Base-by-base conservation (phyloP, 495 filamentous ascomycete genomes). In the Pseudevernia furfuracea region DNA sequence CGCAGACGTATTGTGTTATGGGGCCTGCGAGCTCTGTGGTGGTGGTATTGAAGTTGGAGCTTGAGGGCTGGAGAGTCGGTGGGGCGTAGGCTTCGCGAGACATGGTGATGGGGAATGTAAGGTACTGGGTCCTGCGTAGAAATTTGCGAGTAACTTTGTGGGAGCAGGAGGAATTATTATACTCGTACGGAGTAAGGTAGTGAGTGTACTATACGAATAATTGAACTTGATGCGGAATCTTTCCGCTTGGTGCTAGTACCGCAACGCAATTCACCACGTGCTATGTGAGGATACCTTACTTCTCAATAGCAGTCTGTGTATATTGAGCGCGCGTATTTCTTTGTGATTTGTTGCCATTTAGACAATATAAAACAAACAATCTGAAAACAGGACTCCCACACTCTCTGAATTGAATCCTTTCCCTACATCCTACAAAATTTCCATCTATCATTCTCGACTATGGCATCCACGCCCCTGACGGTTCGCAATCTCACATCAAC, bases 401-500 rank as follows among this genome's bases (percentile, higher is more conserved):
- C 23, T 23, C 9, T 34, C 32, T 58, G 25, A n/a, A 52, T 48
- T n/a, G 6, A 48, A 17, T 39, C 1, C 14, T 28, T n/a, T n/a
- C n/a, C n/a, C n/a, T n/a, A n/a, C 12, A 30, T 11, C 21, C 23
- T 39, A 36, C 6, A 6, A 58, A 15, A 19, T 43, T 23, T 41
- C n/a, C 23, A n/a, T 30, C 32, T 10, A 34, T 34, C 1, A 12
- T 59, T 15, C 9, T 28, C 44, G 19, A 48, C 19, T 4, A 72
- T 74, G 71, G 61, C 46, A 30, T 28, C 62, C 44, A 63, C 66
- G 37, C 66, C 70, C 23, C 75, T 97, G 53, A 91, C 85, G 8
- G 85, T 98, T 73, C 92, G 93, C 68, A 98, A 98, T 72, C 80
- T 96, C 63, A 93, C 92, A 44, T 77, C 84, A 66, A 89, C 81